A percentile compares a stretch with the other conserved stretches of the same genome.
Conservation (phyloP, 495 filamentous ascomycete genomes). For the Thozetella sp. region DNA sequence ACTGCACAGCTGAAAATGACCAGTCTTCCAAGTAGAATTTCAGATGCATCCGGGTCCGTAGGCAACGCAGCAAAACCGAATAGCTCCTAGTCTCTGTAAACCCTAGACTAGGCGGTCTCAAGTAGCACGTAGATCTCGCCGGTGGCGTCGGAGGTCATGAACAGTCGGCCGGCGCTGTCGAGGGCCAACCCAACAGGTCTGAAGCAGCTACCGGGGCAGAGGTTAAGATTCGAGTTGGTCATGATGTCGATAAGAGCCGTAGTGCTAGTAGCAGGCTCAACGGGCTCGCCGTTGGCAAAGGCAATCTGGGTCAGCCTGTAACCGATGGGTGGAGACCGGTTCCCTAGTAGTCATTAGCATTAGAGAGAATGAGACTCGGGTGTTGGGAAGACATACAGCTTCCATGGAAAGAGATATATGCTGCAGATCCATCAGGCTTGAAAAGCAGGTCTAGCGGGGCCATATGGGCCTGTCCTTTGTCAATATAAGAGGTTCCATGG, state of each 20-base stretch:
- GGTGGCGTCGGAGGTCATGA: slow-evolving; percentile 48
- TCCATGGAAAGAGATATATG: slow-evolving; percentile 56
- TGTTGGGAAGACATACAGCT: slow-evolving; percentile 49
- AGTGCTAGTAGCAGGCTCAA: slow-evolving; percentile 27
- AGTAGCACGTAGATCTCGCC: slow-evolving; percentile 58
- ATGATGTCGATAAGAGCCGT: slow-evolving; percentile 45
- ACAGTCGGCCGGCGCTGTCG: slow-evolving; percentile 43
- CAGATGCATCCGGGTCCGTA: no score
- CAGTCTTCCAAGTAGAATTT: no score
- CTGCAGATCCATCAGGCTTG: slow-evolving; percentile 28
- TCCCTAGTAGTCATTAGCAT: slow-evolving; percentile 15
- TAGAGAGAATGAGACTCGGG: background rate
- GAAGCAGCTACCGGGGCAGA: slow-evolving; percentile 51
- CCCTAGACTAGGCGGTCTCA: no score
- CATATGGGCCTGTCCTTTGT: slow-evolving; percentile 37
- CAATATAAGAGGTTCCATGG: background rate
- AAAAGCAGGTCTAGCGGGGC: slow-evolving; percentile 60
- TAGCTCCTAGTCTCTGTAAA: no score
- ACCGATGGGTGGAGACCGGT: slow-evolving; percentile 47
- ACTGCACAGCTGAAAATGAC: no score
- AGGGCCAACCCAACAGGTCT: slow-evolving; percentile 51
- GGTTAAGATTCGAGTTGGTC: slow-evolving; percentile 37
- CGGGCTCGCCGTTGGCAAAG: slow-evolving; percentile 42
- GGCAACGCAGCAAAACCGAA: no score
- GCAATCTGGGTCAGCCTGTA: slow-evolving; percentile 46